A percentile compares a stretch with the other conserved stretches of the same genome.
Conservation (phyloP, 108 stramenopile species). For the Schizochytrium sp. region DNA sequence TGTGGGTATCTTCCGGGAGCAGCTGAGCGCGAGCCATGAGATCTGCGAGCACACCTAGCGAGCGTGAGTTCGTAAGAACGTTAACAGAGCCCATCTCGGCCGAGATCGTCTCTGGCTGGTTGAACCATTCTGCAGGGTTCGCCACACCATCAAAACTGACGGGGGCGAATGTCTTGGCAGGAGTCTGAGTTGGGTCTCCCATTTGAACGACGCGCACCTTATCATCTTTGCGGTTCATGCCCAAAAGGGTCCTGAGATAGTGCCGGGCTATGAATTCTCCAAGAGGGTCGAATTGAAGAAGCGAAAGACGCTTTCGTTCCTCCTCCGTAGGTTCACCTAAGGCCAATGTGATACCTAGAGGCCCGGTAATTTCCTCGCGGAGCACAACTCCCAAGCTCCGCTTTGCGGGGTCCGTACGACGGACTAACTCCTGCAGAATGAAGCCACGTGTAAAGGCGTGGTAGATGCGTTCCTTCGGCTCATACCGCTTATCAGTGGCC, state of each 20-base stretch:
- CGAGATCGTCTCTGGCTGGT: not conserved
- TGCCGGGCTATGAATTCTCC: not conserved
- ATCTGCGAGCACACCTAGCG: not conserved
- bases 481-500: not conserved
- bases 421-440: not conserved
- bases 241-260: not conserved
- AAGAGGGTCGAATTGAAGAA: not conserved
- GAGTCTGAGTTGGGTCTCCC: not conserved
- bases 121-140: not conserved
- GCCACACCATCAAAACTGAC: not conserved
- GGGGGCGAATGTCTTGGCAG: not conserved
- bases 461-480: not conserved
- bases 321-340: not conserved
- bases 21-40: not conserved
- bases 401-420: not conserved
- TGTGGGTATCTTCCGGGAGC: not conserved
- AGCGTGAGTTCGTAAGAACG: not conserved
- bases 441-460: not conserved
- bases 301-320: not conserved
- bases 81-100: not conserved
- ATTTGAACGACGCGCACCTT: not conserved
- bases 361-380: not conserved
- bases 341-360: not conserved
- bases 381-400: not conserved
- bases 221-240: not conserved